Conservation (phyloP, 2,329 filamentous ascomycete genomes). For the Penicillium sp. region DNA sequence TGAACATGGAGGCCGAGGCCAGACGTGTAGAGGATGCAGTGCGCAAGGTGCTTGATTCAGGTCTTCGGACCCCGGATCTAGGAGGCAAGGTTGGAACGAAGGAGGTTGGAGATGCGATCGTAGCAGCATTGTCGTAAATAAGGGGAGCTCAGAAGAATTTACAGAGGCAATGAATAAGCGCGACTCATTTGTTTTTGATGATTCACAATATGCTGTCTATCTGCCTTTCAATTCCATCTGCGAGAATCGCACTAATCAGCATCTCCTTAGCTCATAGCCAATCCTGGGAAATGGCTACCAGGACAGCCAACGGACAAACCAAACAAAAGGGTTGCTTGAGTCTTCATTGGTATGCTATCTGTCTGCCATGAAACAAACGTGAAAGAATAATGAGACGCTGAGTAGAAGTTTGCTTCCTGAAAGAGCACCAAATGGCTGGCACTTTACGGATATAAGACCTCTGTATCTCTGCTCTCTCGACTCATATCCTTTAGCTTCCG, state of each 20-base stretch:
- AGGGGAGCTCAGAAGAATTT: neutral
- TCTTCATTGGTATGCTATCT: neutral
- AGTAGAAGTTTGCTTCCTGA: neutral
- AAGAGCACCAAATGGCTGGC: neutral
- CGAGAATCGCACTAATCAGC: neutral
- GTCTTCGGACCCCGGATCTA: slow-evolving; percentile 73
- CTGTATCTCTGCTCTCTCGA: neutral
- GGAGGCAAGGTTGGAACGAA: slow-evolving; percentile 66
- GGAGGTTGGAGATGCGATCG: slow-evolving; percentile 72
- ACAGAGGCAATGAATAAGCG: neutral
- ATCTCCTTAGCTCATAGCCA: too few species aligned
- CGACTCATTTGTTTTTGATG: neutral
- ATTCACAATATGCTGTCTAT: neutral
- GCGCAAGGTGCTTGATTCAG: slow-evolving; percentile 67
- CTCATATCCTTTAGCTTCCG: neutral
- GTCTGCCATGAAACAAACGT: neutral
- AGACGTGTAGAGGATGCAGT: slow-evolving; percentile 75
- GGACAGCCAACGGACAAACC: too few species aligned
- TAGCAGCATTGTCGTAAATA: slow-evolving; percentile 55
- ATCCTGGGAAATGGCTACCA: neutral
- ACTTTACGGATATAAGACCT: neutral
- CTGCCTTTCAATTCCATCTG: neutral
- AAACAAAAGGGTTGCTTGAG: neutral
- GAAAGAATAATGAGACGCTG: neutral
- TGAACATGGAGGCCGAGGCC: slow-evolving; percentile 70